These are phyloP conservation scores for Parathielavia hyrcaniae DNA, from an alignment of 495 filamentous ascomycete species.

Conservation along the genomic window DNA sequence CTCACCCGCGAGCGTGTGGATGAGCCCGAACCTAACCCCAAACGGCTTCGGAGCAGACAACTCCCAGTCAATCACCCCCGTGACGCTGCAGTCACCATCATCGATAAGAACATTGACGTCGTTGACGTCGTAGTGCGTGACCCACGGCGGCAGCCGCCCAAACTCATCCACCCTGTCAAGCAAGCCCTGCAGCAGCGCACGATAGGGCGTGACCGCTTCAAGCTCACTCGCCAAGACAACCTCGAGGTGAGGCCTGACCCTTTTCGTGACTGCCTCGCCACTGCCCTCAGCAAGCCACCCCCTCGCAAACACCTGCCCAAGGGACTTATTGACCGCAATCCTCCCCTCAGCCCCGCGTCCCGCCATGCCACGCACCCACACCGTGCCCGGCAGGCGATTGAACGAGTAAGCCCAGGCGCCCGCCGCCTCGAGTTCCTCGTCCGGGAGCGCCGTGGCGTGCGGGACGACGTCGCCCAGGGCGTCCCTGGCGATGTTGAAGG, in stretches of 20 bases:
- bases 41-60: slow-evolving; percentile 4
- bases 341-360: slow-evolving; percentile 9
- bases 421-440: slow-evolving; percentile 7
- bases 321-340: slow-evolving; percentile 11
- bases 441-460: background rate
- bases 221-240: slow-evolving; percentile 5
- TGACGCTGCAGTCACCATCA: background rate
- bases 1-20: slow-evolving; percentile 15
- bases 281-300: slow-evolving; percentile 5
- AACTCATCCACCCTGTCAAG: slow-evolving; percentile 10
- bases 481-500: slow-evolving; percentile 6
- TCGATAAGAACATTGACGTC: slow-evolving; percentile 7
- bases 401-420: slow-evolving; percentile 14
- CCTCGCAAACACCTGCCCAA: slow-evolving; percentile 7
- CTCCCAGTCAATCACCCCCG: slow-evolving; percentile 5
- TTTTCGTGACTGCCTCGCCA: background rate
- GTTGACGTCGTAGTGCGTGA: slow-evolving; percentile 8
- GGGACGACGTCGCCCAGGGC: slow-evolving; percentile 12
- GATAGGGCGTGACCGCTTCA: background rate
- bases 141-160: slow-evolving; percentile 11
- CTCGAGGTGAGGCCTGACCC: slow-evolving; percentile 7
- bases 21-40: slow-evolving; percentile 8
- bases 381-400: slow-evolving; percentile 10
- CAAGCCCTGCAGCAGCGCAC: background rate
- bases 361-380: slow-evolving; percentile 5